phyloP scores from a whole-genome alignment of 192 early-diverging fungal species.

The Rhizophagus sp. region DNA sequence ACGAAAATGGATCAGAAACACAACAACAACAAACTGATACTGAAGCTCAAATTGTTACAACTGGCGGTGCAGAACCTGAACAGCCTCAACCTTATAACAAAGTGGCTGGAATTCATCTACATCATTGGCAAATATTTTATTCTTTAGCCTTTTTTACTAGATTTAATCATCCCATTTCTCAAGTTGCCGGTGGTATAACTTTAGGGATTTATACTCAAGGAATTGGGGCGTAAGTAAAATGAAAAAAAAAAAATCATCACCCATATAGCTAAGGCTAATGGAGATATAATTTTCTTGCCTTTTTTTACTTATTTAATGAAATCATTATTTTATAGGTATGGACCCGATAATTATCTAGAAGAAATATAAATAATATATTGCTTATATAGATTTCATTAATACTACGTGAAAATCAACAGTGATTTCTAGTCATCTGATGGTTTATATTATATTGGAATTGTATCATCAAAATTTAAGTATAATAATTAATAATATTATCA shows the following conservation, averaged over 20 bases:
- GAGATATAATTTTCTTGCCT: too few species aligned
- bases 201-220: slow-evolving; percentile 78
- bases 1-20: background rate
- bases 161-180: slow-evolving; percentile 69
- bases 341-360: slow-evolving; percentile 6
- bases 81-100: background rate
- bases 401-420: too few species aligned
- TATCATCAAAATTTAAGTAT: too few species aligned
- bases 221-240: slow-evolving; percentile 28
- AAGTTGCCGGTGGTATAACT: slow-evolving; percentile 66
- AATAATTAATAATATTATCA: too few species aligned
- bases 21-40: background rate
- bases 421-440: too few species aligned
- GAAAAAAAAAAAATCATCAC: background rate
- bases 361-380: background rate
- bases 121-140: slow-evolving; percentile 89
- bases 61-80: too few species aligned
- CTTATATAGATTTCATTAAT: too few species aligned
- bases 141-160: slow-evolving; percentile 77
- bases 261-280: too few species aligned
- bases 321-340: slow-evolving; percentile 11
- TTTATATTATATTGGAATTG: too few species aligned
- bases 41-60: background rate
- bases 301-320: background rate
- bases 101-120: slow-evolving; percentile 49